Evolutionary conservation across 768 basidiomycete species (phyloP).

Genomic region (Suillus lakei): DNA sequence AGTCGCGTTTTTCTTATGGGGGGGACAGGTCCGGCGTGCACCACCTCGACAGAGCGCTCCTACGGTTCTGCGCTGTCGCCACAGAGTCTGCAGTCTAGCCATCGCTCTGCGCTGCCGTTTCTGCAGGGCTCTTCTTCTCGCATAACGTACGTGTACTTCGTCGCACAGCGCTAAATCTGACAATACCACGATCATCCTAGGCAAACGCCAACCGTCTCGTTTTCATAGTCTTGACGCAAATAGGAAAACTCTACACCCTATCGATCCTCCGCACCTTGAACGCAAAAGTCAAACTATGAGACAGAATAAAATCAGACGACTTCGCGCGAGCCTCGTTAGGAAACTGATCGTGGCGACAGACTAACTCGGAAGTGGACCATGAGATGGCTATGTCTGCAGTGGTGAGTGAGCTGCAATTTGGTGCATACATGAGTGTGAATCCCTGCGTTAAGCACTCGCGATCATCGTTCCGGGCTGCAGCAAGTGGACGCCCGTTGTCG

Average conservation of each 20-base stretch:
- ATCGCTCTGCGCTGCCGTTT: slow-evolving; percentile 36
- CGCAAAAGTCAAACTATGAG: slow-evolving; percentile 31
- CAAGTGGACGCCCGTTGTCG: neutral
- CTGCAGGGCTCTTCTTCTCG: slow-evolving; percentile 33
- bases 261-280: slow-evolving; percentile 35
- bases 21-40: slow-evolving; percentile 36
- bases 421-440: neutral
- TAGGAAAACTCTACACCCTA: slow-evolving; percentile 52
- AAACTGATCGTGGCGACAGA: slow-evolving; percentile 40
- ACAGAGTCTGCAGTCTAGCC: slow-evolving; percentile 42
- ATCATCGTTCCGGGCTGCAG: neutral
- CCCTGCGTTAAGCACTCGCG: neutral
- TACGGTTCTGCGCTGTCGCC: slow-evolving; percentile 45
- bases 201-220: slow-evolving; percentile 45
- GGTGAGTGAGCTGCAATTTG: neutral
- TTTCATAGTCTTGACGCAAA: slow-evolving; percentile 52
- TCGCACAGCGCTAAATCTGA: neutral
- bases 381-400: neutral
- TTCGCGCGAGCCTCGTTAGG: slow-evolving; percentile 47
- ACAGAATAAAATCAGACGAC: slow-evolving; percentile 42
- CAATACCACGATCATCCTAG: neutral
- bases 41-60: slow-evolving; percentile 43
- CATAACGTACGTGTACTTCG: slow-evolving; percentile 35
- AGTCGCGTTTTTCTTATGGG: slow-evolving; percentile 50
- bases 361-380: neutral